Percentiles rank a stretch among this genome's conserved stretches.
These are phyloP conservation scores for Toxicodendron radicans DNA, from an alignment of 345 rosid species.

Conservation along the genomic window DNA sequence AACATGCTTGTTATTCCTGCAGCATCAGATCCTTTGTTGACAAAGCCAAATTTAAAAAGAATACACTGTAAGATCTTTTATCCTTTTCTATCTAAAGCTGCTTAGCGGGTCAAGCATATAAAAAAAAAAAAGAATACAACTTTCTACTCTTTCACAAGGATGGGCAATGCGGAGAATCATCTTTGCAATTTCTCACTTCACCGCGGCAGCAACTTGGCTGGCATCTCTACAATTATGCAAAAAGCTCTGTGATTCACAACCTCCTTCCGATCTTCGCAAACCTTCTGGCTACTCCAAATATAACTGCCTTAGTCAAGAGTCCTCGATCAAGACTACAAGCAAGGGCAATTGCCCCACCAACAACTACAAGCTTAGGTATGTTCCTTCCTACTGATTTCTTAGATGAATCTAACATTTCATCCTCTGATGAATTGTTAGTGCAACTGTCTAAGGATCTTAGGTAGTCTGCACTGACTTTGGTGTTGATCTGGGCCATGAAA, in stretches of 20 bases:
- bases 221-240: slow-evolving; percentile 12
- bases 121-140: slow-evolving; percentile 9
- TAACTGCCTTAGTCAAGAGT: slow-evolving; percentile 83
- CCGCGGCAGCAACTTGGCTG: slow-evolving; percentile 9
- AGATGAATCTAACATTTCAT: slow-evolving; percentile 24
- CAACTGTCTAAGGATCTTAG: slow-evolving; percentile 54
- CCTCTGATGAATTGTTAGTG: slow-evolving; percentile 26
- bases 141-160: slow-evolving; percentile 1
- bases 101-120: slow-evolving; percentile 5
- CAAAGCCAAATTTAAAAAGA: slow-evolving; percentile 13
- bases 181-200: slow-evolving; percentile 18
- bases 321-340: slow-evolving; percentile 90
- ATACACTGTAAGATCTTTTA: slow-evolving; percentile 14
- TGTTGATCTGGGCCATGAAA: slow-evolving; percentile 82
- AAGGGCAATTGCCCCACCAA: slow-evolving; percentile 91
- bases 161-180: slow-evolving; percentile 10
- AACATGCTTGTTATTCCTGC: slow-evolving; percentile 12
- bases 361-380: slow-evolving; percentile 63
- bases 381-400: slow-evolving; percentile 49
- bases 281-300: slow-evolving; percentile 91
- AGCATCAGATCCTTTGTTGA: slow-evolving; percentile 22
- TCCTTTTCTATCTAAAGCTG: slow-evolving; percentile 15
- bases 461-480: slow-evolving; percentile 71
- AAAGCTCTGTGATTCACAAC: slow-evolving; percentile 38
- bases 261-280: slow-evolving; percentile 81